These are phyloP conservation scores for Baorangia bicolor DNA, from an alignment of 768 basidiomycete genomes.

Conservation along the genomic window DNA sequence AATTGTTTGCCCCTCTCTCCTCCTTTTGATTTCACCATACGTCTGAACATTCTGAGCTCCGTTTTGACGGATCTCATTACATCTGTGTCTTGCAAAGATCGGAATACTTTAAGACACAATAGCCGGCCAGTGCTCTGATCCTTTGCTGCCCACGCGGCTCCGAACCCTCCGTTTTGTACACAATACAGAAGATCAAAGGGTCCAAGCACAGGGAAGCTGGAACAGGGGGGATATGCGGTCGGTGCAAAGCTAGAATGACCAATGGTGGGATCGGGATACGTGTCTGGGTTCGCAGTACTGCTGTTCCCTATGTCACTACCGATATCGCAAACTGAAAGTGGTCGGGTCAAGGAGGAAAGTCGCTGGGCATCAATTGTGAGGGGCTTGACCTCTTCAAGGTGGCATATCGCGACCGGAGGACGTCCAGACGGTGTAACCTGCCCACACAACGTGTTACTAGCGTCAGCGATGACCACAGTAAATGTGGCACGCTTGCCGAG, in stretches of 20 bases:
- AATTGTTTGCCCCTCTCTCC: constrained; percentile 30
- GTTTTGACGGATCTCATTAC: constrained; percentile 20
- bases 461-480: not conserved
- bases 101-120: constrained; percentile 41
- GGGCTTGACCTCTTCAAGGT: not conserved
- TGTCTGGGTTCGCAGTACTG: not conserved
- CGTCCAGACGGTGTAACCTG: not conserved
- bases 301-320: not conserved
- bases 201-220: constrained; percentile 24
- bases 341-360: not conserved
- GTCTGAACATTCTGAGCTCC: constrained; percentile 38
- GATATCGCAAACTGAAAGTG: not conserved
- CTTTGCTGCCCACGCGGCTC: constrained; percentile 20
- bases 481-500: constrained; percentile 4
- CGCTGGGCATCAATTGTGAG: not conserved
- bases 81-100: constrained; percentile 5
- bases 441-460: not conserved
- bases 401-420: not conserved
- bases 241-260: not conserved
- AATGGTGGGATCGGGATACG: not conserved
- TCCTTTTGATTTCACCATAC: constrained; percentile 26
- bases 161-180: constrained; percentile 24
- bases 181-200: constrained; percentile 23
- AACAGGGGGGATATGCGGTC: not conserved
- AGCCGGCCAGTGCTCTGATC: constrained; percentile 30